Evolutionary conservation across 2,329 filamentous ascomycete genomes (phyloP).

Genomic region (Venturia oleaginea): DNA sequence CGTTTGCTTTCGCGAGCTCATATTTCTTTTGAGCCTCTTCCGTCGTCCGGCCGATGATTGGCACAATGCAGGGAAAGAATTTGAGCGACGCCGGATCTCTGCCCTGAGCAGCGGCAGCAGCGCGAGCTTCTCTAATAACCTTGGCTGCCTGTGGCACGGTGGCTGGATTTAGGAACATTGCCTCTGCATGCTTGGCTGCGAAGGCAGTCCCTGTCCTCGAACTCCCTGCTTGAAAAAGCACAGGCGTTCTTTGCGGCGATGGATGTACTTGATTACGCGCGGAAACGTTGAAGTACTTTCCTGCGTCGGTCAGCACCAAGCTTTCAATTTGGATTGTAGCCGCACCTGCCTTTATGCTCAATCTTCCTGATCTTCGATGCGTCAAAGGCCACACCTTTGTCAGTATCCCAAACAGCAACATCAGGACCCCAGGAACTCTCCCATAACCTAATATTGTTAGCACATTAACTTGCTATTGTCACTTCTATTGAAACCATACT

Average conservation of each 20-base stretch:
- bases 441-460: background rate
- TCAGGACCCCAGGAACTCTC: background rate
- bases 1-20: background rate
- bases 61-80: background rate
- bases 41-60: background rate
- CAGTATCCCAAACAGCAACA: background rate
- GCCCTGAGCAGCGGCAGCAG: background rate
- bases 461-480: too few relatives aligned
- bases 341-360: background rate
- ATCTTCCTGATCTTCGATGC: background rate
- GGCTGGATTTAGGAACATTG: background rate
- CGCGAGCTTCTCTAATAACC: background rate
- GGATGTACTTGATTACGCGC: conserved; percentile 2
- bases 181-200: background rate
- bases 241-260: conserved; percentile 5
- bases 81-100: background rate
- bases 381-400: background rate
- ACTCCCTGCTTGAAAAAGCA: background rate
- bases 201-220: background rate
- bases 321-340: background rate
- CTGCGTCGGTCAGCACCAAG: background rate
- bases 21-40: background rate
- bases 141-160: background rate
- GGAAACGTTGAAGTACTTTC: background rate
- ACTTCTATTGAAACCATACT: background rate